Percentiles rank a stretch among this genome's conserved stretches.
These are phyloP conservation scores for Fusarium tanahbumbuense DNA, from an alignment of 2,329 filamentous ascomycete genomes.

Conservation along the genomic window DNA sequence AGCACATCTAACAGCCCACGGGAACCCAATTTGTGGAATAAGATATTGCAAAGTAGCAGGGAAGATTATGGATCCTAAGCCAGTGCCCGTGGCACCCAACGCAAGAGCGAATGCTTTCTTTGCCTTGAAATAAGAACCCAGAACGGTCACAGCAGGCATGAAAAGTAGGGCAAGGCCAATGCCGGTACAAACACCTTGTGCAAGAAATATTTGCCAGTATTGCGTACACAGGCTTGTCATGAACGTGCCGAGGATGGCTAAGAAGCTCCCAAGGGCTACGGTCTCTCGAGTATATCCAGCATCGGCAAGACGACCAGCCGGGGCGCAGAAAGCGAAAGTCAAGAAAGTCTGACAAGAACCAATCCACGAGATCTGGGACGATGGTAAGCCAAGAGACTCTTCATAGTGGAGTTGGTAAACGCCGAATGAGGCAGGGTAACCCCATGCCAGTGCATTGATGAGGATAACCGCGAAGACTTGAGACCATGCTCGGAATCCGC, in stretches of 20 bases:
- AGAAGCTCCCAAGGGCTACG: slow-evolving; percentile 54
- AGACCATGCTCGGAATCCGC: slow-evolving; percentile 61
- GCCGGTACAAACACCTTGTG: slow-evolving; percentile 64
- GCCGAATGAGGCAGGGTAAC: slow-evolving; percentile 61
- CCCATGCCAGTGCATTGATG: slow-evolving; percentile 63
- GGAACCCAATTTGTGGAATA: slow-evolving; percentile 68
- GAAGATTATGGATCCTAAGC: slow-evolving; percentile 67
- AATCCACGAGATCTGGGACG: slow-evolving; percentile 57
- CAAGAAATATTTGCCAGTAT: slow-evolving; percentile 66
- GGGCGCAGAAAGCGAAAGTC: slow-evolving; percentile 60
- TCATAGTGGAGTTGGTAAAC: slow-evolving; percentile 66
- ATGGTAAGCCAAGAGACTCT: slow-evolving; percentile 50
- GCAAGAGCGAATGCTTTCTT: slow-evolving; percentile 69
- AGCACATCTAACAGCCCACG: slow-evolving; percentile 72
- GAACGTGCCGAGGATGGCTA: slow-evolving; percentile 61
- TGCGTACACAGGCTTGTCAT: slow-evolving; percentile 57
- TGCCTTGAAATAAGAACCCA: slow-evolving; percentile 71
- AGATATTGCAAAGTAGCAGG: slow-evolving; percentile 68
- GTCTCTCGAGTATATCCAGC: slow-evolving; percentile 60
- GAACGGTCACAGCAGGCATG: slow-evolving; percentile 68
- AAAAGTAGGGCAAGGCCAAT: slow-evolving; percentile 68
- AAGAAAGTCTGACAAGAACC: slow-evolving; percentile 64
- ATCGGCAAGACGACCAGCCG: slow-evolving; percentile 63
- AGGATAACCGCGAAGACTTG: slow-evolving; percentile 62
- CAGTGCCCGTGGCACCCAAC: slow-evolving; percentile 69